Base-by-base conservation (phyloP, 106 monocot genomes). In the Hemerocallis citrina region DNA sequence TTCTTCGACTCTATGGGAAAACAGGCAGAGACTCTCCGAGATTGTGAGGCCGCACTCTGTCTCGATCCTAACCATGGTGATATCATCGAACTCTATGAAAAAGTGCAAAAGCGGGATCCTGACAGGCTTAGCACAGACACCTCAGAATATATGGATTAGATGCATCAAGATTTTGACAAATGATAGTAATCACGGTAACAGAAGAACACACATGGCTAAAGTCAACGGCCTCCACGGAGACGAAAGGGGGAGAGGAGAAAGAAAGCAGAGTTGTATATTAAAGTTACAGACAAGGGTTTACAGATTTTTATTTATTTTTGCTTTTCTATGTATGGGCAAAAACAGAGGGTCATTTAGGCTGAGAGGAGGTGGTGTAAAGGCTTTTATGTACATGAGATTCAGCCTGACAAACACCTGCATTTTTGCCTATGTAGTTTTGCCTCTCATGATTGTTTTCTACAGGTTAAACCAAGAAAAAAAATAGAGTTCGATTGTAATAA, bases 11-110 rank as follows among this genome's bases (percentile, higher is more conserved):
- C 96, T 4, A 77, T 91, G 61, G 79, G 91, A 1, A 52, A 88
- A 40, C 30, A 14, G 24, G 69, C 30, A 16, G 75, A 69, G 48
- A 65, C 86, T 33, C 4, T 82, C 20, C 71, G 74, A 60, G 96
- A 98, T 35, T 98, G 96, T 39, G 91, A 91, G 65, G 91, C 96
- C 10, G 91, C 91, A 0, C 77, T 98, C 13, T 98, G 91, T 69
- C 83, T 98, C 31, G 96, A 98, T 19, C 87, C 90, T 14, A 61
- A 74, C n/a, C 96, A 98, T 36, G 40, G 39, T 7, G 91, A 98
- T 38, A 79, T 84, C 0, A 46, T 87, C 15, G 91, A 91, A 16
- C 81, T 98, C 43, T 88, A 98, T 41, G 64, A 74, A 24, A 88
- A 69, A 75, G 81, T 79, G 63, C 29, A 52, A 0, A 63, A 31